phyloP scores from a whole-genome alignment of 148 eudicot species.

The Euryodendron excelsum region DNA sequence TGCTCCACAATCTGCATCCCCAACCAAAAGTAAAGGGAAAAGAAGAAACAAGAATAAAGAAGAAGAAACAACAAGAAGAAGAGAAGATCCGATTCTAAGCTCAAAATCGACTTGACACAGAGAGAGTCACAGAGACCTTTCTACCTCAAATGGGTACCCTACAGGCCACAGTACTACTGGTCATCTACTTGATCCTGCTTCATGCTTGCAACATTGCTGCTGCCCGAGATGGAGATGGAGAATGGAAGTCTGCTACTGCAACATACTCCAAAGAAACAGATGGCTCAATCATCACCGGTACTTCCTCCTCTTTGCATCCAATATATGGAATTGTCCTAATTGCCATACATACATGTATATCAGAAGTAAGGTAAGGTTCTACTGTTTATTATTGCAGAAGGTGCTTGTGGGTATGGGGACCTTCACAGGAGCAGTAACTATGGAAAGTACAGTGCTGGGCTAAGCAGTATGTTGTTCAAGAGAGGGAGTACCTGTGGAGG shows the following conservation, averaged over 20 bases:
- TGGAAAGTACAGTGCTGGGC: conserved; percentile 50
- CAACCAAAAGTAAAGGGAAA: too few species aligned
- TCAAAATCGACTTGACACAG: not conserved
- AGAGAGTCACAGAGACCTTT: too few species aligned
- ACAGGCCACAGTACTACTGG: not conserved
- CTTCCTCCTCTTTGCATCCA: not conserved
- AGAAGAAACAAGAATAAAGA: too few species aligned
- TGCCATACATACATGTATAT: too few species aligned
- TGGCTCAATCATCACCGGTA: conserved; percentile 56
- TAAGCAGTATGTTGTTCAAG: conserved; percentile 55
- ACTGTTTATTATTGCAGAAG: conserved; percentile 47
- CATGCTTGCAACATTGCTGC: conserved; percentile 25
- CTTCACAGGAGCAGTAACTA: conserved; percentile 46
- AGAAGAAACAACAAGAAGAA: not conserved
- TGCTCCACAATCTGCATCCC: too few species aligned
- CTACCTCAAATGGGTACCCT: conserved; percentile 11
- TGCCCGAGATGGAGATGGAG: conserved; percentile 35
- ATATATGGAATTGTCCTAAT: not conserved
- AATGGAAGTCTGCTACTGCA: conserved; percentile 62
- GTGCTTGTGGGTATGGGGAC: conserved; percentile 74
- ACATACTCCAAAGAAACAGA: conserved; percentile 50
- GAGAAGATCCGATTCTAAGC: not conserved
- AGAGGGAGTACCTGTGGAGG: conserved; percentile 70
- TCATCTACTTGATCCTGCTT: conserved; percentile 20
- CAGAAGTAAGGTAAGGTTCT: too few species aligned